Conservation (phyloP, 2,329 filamentous ascomycete species). For the Colletotrichum sp. region DNA sequence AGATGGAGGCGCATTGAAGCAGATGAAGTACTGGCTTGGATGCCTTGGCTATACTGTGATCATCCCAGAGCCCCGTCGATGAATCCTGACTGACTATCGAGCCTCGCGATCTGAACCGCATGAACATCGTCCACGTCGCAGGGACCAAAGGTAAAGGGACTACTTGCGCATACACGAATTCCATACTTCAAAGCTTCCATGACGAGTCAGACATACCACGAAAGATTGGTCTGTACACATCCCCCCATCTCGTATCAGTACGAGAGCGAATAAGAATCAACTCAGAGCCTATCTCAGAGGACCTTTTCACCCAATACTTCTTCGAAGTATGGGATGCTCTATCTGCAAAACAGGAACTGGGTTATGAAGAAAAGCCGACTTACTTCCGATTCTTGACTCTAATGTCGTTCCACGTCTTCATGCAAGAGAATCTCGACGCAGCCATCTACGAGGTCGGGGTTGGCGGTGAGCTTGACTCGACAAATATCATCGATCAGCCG, state of each 20-base stretch:
- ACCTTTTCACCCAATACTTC: background rate
- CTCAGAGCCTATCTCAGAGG: background rate
- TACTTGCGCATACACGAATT: background rate
- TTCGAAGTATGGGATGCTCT: background rate
- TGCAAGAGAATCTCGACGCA: background rate
- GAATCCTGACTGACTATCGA: background rate
- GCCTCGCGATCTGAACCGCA: background rate
- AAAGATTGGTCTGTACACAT: background rate
- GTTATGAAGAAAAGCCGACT: background rate
- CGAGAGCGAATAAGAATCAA: background rate
- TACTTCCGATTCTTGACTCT: background rate
- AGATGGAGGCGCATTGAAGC: background rate
- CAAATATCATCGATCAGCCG: background rate
- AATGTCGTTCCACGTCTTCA: background rate
- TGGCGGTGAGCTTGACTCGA: background rate
- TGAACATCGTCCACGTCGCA: background rate
- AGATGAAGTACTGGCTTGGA: background rate
- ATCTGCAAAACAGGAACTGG: no score
- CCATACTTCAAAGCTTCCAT: background rate
- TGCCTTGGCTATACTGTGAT: background rate
- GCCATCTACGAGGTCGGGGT: background rate
- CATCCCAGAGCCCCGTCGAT: no score
- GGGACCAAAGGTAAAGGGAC: background rate
- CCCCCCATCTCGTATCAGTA: background rate
- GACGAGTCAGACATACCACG: accelerated